Evolutionary conservation across 2,329 filamentous ascomycete species (phyloP), one percentile per base, ranked within the genome.

Genomic region (Eutypella sp.): DNA sequence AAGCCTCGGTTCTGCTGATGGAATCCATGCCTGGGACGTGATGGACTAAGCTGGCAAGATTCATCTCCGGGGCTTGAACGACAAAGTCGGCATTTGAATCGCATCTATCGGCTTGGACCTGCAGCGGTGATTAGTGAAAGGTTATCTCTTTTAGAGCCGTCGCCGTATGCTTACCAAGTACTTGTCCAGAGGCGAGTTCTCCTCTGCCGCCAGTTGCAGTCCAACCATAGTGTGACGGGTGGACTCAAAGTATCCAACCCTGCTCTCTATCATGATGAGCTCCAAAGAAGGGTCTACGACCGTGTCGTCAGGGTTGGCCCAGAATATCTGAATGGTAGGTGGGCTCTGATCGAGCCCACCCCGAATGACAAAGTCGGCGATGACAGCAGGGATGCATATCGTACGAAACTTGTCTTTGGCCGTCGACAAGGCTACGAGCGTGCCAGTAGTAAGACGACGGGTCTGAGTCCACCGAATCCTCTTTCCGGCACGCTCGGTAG

Each of bases 251-350:
- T 90, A 95, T 1, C 86, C 84, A 0, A 66, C 65, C 3, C 83
- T 77, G 1, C 85, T 76, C 59, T 96, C 89, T 0, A 96, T 68
- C 87, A 96, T 95, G 10, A 91, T 65, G 63, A 83, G 84, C 55
- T 86, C 81, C 27, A 77, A 64, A 15, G 77, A 74, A 0, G 89
- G 82, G 56, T 96, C 85, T 41, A 95, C 71, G 3, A 76, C 48
- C 0, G 82, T 69, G 20, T 90, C 78, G 3, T 79, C 68, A 0
- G 72, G 57, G 7, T 75, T 65, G 0, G 79, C 77, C 69, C 89
- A 91, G 57, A 85, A 84, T 0, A 96, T 69, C 53, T 96, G 89
- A 15, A 96, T 76, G 27, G 84, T 76, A 0, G 87, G 85, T 0
- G 86, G 84, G 37, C 81, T 78, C 25, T 79, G 72, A 33, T 85